A percentile compares a stretch with the other conserved stretches of the same genome.
phyloP scores from a whole-genome alignment of 106 monocot genomes.

The Amphibolis antarctica region DNA sequence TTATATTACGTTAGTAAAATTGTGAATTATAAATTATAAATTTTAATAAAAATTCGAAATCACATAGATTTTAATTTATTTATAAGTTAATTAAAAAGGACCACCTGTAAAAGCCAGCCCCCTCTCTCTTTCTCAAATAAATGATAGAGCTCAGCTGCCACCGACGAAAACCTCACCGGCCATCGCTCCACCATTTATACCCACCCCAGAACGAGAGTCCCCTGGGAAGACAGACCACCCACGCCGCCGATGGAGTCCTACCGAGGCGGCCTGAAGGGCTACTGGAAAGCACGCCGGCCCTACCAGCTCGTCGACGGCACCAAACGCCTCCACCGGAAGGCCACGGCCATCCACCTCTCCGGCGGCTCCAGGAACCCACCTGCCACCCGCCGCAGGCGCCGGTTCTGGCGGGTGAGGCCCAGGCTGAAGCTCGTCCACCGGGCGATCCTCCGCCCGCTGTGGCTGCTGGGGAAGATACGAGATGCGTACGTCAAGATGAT shows the following conservation, averaged over 20 bases:
- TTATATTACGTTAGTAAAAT: too few species aligned
- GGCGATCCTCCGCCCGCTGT: constrained; percentile 10
- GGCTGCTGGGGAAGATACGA: constrained; percentile 28
- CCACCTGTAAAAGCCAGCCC: too few species aligned
- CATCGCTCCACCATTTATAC: constrained; percentile 8
- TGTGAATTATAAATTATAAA: too few species aligned
- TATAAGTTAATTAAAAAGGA: too few species aligned
- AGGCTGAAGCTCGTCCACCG: constrained; percentile 11
- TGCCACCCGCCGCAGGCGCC: not conserved
- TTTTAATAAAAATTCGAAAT: too few species aligned
- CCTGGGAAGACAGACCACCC: not conserved
- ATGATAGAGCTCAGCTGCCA: too few species aligned
- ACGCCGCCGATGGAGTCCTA: constrained; percentile 1
- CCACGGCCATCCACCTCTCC: not conserved
- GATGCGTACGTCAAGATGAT: constrained; percentile 49
- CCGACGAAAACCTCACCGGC: too few species aligned
- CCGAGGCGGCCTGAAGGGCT: constrained; percentile 2
- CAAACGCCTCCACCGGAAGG: not conserved
- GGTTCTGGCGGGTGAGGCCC: constrained; percentile 14
- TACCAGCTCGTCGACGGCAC: not conserved
- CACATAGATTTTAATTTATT: too few species aligned
- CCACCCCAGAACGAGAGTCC: not conserved
- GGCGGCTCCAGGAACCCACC: not conserved
- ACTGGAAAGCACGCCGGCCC: constrained; percentile 4
- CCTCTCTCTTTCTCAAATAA: too few species aligned